Evolutionary conservation across 108 stramenopile species (phyloP), one percentile per base, ranked within the genome.

Genomic region (Skeletonema potamos): DNA sequence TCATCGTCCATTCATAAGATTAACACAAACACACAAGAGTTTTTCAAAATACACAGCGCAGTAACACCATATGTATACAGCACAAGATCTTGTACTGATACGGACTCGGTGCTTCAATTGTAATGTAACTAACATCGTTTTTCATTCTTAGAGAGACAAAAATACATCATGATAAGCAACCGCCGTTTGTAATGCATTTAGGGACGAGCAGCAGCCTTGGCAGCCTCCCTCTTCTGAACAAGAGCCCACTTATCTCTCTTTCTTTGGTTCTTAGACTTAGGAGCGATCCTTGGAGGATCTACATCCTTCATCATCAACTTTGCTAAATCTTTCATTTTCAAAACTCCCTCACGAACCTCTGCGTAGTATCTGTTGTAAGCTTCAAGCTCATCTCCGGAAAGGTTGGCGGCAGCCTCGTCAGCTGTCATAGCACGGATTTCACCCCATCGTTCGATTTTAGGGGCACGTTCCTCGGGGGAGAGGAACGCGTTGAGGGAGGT

Each of bases 201-300:
- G 30, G 27, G 22, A 34, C 28, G 6, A 7, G 66, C 66, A 34
- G 66, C 66, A 54, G 78, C 78, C 20, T 66, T 79, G 41, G 75
- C 79, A 18, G 79, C 75, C 11, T 68, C 82, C 37, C 71, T 75
- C 8, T 71, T 77, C 81, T 83, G 56, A 44, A 73, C 74, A 51
- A 54, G 66, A 26, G 89, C 87, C 64, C 71, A 89, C 22, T 68
- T 76, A 73, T 93, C 92, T 28, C 90, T 87, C 79, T 83, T 84
- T 55, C 76, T 77, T 70, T 93, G 90, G 66, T 82, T 84, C 87
- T 91, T 86, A 33, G 83, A 70, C 79, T 93, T 93, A 63, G 87
- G 87, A 37, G 60, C 15, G 22, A 92, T 81, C 54, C 81, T 87
- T 26, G 90, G 88, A 22, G 87, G 84, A 20, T 79, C 85, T 36